Evolutionary conservation across 192 early-diverging fungal species (phyloP).

Genomic region (Coemansia asiatica): DNA sequence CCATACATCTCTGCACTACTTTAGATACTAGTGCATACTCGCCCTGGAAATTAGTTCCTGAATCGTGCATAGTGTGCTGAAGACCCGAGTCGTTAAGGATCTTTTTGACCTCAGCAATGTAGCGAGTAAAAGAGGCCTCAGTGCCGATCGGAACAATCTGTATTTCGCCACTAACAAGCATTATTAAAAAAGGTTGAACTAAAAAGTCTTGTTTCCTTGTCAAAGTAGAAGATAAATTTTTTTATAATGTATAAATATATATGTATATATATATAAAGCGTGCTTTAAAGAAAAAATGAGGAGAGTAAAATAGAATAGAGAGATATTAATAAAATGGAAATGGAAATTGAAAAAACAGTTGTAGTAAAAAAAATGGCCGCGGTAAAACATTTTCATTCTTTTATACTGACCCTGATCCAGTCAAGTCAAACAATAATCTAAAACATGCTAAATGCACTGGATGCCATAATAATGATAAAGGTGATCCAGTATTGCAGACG

Average conservation of each 20-base stretch:
- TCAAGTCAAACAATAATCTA: not conserved
- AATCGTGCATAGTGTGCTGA: constrained; percentile 53
- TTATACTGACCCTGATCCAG: not conserved
- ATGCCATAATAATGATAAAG: constrained; percentile 61
- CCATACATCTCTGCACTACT: constrained; percentile 46
- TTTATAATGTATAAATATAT: not conserved
- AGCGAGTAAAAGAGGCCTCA: constrained; percentile 38
- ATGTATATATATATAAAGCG: not conserved
- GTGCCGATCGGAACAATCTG: constrained; percentile 46
- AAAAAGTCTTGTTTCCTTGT: too few species aligned
- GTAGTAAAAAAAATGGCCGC: not conserved
- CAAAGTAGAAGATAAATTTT: too few species aligned
- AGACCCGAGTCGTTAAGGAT: constrained; percentile 44
- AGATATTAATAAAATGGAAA: not conserved
- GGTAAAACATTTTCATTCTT: not conserved
- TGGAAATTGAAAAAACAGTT: not conserved
- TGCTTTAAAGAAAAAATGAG: not conserved
- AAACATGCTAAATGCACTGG: constrained; percentile 1
- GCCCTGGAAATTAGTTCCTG: constrained; percentile 51
- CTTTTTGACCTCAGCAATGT: constrained; percentile 41
- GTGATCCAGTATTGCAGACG: constrained; percentile 79
- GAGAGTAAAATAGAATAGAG: constrained; percentile 1
- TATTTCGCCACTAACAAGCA: constrained; percentile 52
- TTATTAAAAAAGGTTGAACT: constrained; percentile 11
- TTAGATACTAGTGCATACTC: constrained; percentile 37